Conservation (phyloP, 306 rosid genomes). For the Malus fusca region DNA sequence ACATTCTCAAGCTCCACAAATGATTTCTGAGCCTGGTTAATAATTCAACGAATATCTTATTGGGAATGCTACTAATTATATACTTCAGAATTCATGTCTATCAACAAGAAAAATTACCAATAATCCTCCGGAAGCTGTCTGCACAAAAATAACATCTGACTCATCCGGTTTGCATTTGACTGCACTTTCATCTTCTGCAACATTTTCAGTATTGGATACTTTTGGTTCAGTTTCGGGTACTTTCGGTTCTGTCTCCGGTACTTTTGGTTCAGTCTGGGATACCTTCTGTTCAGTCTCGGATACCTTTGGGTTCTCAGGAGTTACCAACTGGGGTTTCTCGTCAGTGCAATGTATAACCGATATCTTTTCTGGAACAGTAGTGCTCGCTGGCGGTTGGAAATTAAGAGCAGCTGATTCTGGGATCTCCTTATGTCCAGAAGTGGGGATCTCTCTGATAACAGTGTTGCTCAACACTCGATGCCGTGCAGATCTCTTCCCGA, state of each 20-base stretch:
- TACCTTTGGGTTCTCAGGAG: constrained; percentile 31
- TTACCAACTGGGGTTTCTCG: constrained; percentile 49
- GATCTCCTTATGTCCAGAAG: constrained; percentile 54
- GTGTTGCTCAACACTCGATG: constrained; percentile 92
- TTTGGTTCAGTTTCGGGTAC: constrained; percentile 33
- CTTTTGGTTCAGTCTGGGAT: constrained; percentile 23
- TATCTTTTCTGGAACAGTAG: constrained; percentile 50
- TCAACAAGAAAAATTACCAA: constrained; percentile 47
- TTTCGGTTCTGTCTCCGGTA: neutral
- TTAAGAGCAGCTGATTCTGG: constrained; percentile 41
- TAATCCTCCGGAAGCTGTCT: constrained; percentile 66
- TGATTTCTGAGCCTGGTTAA: constrained; percentile 51
- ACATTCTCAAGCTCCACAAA: constrained; percentile 44
- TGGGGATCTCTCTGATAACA: constrained; percentile 48
- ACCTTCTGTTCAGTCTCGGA: constrained; percentile 27
- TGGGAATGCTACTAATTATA: constrained; percentile 3
- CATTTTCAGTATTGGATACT: constrained; percentile 15
- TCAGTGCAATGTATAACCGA: constrained; percentile 30
- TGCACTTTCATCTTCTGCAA: neutral
- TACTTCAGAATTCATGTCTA: constrained; percentile 6
- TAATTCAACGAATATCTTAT: neutral
- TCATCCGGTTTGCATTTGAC: constrained; percentile 18
- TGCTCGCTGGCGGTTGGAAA: constrained; percentile 34
- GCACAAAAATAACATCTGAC: constrained; percentile 49
- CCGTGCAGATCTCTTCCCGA: constrained; percentile 73